These are phyloP conservation scores for Firmiana major DNA, from an alignment of 345 rosid species.

Conservation along the genomic window DNA sequence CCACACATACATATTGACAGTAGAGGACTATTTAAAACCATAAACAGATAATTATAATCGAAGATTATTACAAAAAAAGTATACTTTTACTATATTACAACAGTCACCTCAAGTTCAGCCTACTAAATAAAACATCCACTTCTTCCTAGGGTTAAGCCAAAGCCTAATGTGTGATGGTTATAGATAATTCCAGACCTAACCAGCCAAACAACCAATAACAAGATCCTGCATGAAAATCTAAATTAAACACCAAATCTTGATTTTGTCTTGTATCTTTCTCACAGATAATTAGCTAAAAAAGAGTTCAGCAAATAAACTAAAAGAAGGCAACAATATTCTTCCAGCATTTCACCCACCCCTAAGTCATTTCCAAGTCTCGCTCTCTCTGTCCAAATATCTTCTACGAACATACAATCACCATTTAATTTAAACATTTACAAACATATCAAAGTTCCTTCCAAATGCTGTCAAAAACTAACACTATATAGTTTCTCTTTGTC, in stretches of 20 bases:
- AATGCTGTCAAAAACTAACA: background rate
- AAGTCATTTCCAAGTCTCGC: background rate
- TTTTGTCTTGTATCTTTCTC: background rate
- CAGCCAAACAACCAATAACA: background rate
- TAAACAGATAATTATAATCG: too few relatives aligned
- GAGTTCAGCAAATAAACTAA: background rate
- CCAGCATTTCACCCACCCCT: background rate
- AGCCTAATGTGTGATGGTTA: background rate
- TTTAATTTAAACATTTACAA: background rate
- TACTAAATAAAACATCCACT: background rate
- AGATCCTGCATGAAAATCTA: background rate
- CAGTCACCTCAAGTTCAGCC: slow-evolving; percentile 1
- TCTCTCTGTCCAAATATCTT: background rate
- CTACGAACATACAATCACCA: background rate
- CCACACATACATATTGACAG: too few relatives aligned
- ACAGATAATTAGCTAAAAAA: background rate
- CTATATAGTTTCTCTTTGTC: background rate
- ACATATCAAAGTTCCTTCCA: background rate
- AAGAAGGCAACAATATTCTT: background rate
- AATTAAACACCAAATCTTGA: background rate
- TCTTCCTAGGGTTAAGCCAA: background rate
- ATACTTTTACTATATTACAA: too few relatives aligned
- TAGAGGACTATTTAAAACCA: too few relatives aligned
- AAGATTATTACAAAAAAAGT: too few relatives aligned
- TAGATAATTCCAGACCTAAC: background rate